phyloP scores from a whole-genome alignment of 805 yeast species.

The Cyberlindnera maritima region DNA sequence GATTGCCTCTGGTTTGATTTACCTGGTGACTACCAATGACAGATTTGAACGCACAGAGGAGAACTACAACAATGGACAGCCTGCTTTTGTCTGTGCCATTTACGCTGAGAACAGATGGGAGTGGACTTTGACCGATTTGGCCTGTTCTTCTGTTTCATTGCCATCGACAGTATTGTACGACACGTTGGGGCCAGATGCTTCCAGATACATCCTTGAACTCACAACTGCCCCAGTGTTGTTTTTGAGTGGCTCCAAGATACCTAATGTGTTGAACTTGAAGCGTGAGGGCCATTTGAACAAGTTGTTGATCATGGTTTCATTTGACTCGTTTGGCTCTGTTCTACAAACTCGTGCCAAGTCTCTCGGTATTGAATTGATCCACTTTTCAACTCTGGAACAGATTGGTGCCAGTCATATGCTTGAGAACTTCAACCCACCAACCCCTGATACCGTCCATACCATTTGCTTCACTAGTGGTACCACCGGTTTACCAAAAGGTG shows the following conservation, averaged over 20 bases:
- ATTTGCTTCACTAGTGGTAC: slow-evolving; percentile 63
- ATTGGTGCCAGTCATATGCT: slow-evolving; percentile 12
- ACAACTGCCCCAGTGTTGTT: slow-evolving; percentile 64
- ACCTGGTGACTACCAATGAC: slow-evolving; percentile 26
- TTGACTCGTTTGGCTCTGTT: slow-evolving; percentile 41
- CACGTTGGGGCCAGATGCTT: slow-evolving; percentile 55
- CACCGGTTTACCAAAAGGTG: slow-evolving; percentile 64
- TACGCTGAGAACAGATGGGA: slow-evolving; percentile 58
- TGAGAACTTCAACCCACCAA: slow-evolving; percentile 35
- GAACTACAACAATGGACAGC: slow-evolving; percentile 6
- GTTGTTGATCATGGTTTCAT: slow-evolving; percentile 44
- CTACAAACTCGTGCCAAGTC: slow-evolving; percentile 23
- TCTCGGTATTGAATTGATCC: slow-evolving; percentile 31
- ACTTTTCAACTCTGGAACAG: slow-evolving; percentile 34
- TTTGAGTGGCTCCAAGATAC: slow-evolving; percentile 44
- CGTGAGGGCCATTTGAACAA: slow-evolving; percentile 26
- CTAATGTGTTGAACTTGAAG: slow-evolving; percentile 34
- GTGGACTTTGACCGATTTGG: slow-evolving; percentile 67
- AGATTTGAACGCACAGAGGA: slow-evolving; percentile 35
- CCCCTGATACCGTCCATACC: slow-evolving; percentile 40
- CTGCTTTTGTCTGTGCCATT: slow-evolving; percentile 37
- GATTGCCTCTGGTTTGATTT: slow-evolving; percentile 53
- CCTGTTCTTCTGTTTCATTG: slow-evolving; percentile 38
- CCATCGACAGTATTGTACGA: slow-evolving; percentile 52
- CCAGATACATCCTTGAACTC: slow-evolving; percentile 56